Evolutionary conservation across 208 protist species (phyloP).

Genomic region (Leishmania aethiopica): DNA sequence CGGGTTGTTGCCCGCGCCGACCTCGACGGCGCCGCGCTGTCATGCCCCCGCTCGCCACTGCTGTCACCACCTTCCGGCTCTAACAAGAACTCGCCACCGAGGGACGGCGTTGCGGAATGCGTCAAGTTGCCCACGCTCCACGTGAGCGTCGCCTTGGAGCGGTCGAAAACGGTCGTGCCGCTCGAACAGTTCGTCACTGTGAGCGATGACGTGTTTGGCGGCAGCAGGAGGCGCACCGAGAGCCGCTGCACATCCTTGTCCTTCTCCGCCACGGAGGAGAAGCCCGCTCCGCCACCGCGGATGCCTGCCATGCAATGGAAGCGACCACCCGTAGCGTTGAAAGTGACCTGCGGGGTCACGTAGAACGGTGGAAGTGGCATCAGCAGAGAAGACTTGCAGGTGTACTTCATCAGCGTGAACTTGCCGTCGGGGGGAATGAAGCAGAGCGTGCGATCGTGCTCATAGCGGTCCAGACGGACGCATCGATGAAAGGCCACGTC

Average conservation of each 20-base stretch:
- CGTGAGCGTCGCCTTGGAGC: conserved; percentile 50
- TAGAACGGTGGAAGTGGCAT: conserved; percentile 78
- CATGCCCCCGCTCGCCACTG: neutral
- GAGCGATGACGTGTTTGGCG: conserved; percentile 56
- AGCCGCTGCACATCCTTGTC: conserved; percentile 71
- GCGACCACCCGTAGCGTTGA: conserved; percentile 63
- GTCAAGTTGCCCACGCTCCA: conserved; percentile 84
- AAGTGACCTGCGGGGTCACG: conserved; percentile 88
- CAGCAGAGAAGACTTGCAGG: conserved; percentile 47
- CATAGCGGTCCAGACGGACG: conserved; percentile 73
- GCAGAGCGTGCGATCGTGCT: conserved; percentile 67
- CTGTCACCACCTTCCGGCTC: conserved; percentile 9
- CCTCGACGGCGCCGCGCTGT: neutral
- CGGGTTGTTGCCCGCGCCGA: neutral
- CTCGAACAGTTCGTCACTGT: conserved; percentile 69
- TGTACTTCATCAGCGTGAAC: conserved; percentile 90
- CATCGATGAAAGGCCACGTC: conserved; percentile 91
- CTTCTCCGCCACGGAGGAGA: conserved; percentile 25
- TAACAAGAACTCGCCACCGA: conserved; percentile 77
- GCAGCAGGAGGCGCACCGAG: conserved; percentile 68
- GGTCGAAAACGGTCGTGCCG: conserved; percentile 78
- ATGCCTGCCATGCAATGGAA: conserved; percentile 91
- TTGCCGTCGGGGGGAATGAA: conserved; percentile 92
- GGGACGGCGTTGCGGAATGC: conserved; percentile 53
- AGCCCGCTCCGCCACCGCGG: conserved; percentile 34